Conservation (phyloP, 1,284 basidiomycete species). For the Crepidotus sp. region DNA sequence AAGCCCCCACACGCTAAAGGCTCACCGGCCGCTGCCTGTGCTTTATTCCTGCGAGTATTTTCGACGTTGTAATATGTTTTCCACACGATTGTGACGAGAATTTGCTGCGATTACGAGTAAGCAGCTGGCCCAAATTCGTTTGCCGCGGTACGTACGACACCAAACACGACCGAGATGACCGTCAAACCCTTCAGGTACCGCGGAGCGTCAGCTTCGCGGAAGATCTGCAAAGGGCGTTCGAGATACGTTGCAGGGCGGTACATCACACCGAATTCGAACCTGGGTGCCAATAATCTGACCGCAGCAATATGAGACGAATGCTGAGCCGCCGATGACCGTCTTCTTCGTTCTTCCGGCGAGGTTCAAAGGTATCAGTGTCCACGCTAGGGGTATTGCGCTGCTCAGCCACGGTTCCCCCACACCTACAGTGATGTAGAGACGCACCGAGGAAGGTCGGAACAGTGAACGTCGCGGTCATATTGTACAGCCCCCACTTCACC, state of each 20-base stretch:
- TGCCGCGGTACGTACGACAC: neutral
- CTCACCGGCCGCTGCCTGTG: conserved; percentile 1
- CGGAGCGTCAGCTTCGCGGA: conserved; percentile 7
- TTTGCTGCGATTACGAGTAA: conserved; percentile 1
- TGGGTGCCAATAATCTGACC: conserved; percentile 10
- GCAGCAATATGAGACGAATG: conserved; percentile 5
- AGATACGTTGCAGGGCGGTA: neutral
- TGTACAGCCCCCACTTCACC: conserved; percentile 9
- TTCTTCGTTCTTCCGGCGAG: conserved; percentile 12
- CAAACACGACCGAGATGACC: conserved; percentile 5
- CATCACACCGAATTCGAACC: neutral
- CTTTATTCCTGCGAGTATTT: conserved; percentile 10
- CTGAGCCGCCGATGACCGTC: conserved; percentile 9
- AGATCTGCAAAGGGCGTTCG: neutral
- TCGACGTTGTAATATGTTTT: conserved; percentile 5
- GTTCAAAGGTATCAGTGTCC: conserved; percentile 11
- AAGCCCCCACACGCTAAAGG: too few relatives aligned
- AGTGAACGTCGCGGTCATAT: conserved; percentile 9
- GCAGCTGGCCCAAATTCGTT: neutral
- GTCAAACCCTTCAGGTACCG: conserved; percentile 7
- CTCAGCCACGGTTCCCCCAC: too few relatives aligned
- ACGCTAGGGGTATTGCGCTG: neutral
- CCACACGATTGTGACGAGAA: conserved; percentile 5
- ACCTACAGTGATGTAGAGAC: too few relatives aligned
- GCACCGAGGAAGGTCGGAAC: conserved; percentile 8